These are phyloP conservation scores for Tuber calosporum DNA, from an alignment of 495 filamentous ascomycete species.

Conservation along the genomic window DNA sequence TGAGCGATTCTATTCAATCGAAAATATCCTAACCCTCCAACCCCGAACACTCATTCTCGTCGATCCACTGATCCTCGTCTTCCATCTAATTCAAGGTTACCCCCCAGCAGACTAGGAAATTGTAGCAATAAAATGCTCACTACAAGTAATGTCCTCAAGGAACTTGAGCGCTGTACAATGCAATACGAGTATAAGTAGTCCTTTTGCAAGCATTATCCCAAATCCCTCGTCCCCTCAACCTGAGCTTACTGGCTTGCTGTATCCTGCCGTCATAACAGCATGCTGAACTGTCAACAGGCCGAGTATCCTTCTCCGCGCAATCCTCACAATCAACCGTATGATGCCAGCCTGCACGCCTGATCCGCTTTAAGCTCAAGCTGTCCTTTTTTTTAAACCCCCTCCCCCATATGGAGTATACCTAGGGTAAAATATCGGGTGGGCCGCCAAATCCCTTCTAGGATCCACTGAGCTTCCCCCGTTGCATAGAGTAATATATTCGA, in stretches of 20 bases:
- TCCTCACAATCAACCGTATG: neutral
- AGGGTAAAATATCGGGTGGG: neutral
- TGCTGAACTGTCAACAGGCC: neutral
- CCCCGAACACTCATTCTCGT: neutral
- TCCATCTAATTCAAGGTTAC: neutral
- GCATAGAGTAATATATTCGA: neutral
- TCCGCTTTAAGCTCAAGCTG: neutral
- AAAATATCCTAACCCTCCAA: neutral
- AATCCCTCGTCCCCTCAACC: neutral
- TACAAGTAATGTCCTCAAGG: neutral
- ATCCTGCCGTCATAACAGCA: neutral
- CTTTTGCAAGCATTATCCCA: neutral
- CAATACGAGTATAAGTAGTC: neutral
- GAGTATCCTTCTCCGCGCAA: neutral
- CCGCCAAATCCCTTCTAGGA: neutral
- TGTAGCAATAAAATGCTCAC: neutral
- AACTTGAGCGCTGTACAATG: neutral
- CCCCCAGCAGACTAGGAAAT: neutral
- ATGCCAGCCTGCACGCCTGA: neutral
- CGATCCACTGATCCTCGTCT: neutral
- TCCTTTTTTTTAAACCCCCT: neutral
- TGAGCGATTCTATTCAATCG: neutral
- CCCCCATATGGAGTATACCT: neutral
- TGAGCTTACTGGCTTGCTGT: neutral
- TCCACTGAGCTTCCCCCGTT: neutral